Evolutionary conservation across 192 early-diverging fungal species (phyloP), one percentile per base, ranked within the genome.

Genomic region (Entomortierella beljakovae): DNA sequence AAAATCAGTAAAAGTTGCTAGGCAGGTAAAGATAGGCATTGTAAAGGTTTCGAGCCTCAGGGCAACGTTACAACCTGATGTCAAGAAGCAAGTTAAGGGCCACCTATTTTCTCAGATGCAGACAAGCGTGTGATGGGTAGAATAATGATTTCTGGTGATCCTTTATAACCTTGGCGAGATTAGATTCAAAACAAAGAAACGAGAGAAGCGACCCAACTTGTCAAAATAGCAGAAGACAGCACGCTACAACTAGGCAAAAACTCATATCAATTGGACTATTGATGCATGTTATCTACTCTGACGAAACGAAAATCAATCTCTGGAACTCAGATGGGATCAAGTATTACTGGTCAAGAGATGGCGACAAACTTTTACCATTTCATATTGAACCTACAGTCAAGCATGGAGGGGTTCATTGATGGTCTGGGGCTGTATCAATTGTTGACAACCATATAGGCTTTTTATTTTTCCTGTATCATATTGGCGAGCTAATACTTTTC

Each of bases 241-340:
- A 26, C 64, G 68, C 16, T 53, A 57, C 6, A 25, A 54, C 4
- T 82, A 48, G 51, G 59, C 71, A 2, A 60, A 51, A 25, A 51
- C 25, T 15, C 63, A 84, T 43, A 34, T 46, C 54, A 3, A 80
- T 50, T 81, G 68, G 85, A 84, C 66, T 0, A n/a, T 82, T 25
- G 70, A 82, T 2, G 72, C 54, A 38, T 28, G 80, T 82, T 54
- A 50, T 83, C 18, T 86, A 63, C 34, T 82, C 69, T 6, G 82
- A 82, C 33, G 51, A 53, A 29, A 53, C 23, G 9, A 53, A 26
- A 15, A 53, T 53, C 28, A 53, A 53, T 25, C 23, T 53, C 6
- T 53, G 51, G 61, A 86, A 79, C 16, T 72, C 68, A 11, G 80
- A 53, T 76, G 71, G 82, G 35, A 23, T 46, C 34, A 9, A 64